Conservation (phyloP, 106 monocot genomes). For the Vanilla planifolia region DNA sequence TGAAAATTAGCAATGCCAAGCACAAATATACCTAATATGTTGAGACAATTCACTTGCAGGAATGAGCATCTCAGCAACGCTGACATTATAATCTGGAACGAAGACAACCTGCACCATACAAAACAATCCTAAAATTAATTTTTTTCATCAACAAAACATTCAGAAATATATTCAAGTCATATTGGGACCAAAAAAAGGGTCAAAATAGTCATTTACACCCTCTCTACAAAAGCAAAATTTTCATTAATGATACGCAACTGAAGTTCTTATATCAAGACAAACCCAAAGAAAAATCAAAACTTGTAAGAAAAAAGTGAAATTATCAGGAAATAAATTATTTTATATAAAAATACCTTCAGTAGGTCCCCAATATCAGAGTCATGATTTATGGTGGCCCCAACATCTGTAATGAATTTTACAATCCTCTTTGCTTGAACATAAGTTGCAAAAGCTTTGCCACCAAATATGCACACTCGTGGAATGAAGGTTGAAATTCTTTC, state of each 20-base stretch:
- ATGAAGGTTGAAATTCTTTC: conserved; percentile 59
- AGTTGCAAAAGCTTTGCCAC: conserved; percentile 99
- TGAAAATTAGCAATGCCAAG: too few relatives aligned
- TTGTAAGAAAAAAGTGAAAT: background rate
- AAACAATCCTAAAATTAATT: background rate
- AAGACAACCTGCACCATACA: conserved; percentile 64
- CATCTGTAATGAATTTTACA: conserved; percentile 98
- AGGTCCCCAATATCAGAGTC: conserved; percentile 92
- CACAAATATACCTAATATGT: conserved; percentile 78
- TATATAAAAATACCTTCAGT: conserved; percentile 54
- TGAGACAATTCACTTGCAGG: conserved; percentile 97
- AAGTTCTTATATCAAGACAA: background rate
- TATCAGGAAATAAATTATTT: background rate
- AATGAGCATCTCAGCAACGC: conserved; percentile 90
- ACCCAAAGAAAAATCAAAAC: background rate
- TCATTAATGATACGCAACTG: background rate
- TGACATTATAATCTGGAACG: conserved; percentile 97
- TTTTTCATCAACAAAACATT: too few relatives aligned
- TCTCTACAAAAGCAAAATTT: background rate
- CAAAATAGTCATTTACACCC: background rate
- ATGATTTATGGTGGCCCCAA: conserved; percentile 86
- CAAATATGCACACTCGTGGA: conserved; percentile 94
- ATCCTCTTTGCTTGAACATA: conserved; percentile 97
- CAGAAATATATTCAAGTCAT: too few relatives aligned
- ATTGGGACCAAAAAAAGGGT: too few relatives aligned